These are phyloP conservation scores for Triticum timopheevii DNA, from an alignment of 176 grass and related monocot species.

Conservation along the genomic window DNA sequence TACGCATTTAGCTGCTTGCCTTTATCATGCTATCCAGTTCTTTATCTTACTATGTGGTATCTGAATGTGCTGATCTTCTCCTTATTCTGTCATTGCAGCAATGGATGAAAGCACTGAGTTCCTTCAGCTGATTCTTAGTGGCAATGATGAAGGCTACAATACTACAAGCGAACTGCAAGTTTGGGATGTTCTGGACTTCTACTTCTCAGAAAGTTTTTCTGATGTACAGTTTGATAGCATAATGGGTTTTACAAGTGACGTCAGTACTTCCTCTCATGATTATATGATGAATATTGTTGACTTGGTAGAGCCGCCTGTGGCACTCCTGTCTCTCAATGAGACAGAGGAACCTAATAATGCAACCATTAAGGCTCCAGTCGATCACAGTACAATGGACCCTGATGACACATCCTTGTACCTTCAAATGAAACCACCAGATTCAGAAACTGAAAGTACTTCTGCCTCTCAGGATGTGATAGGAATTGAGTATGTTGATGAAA, in stretches of 20 bases:
- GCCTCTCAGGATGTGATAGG: slow-evolving; percentile 33
- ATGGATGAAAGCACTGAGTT: slow-evolving; percentile 54
- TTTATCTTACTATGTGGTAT: slow-evolving; percentile 17
- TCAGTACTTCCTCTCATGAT: slow-evolving; percentile 46
- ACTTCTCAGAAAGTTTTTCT: slow-evolving; percentile 67
- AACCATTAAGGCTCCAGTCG: slow-evolving; percentile 15
- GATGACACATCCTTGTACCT: slow-evolving; percentile 84
- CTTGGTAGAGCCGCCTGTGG: slow-evolving; percentile 66
- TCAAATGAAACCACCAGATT: slow-evolving; percentile 48
- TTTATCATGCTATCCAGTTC: slow-evolving; percentile 11
- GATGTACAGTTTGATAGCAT: slow-evolving; percentile 70
- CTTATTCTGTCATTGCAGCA: slow-evolving; percentile 42
- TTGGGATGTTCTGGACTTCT: slow-evolving; percentile 78
- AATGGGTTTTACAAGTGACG: slow-evolving; percentile 83
- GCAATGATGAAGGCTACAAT: slow-evolving; percentile 66
- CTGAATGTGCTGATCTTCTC: slow-evolving; percentile 22
- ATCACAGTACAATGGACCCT: slow-evolving; percentile 30
- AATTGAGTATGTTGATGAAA: slow-evolving; percentile 62
- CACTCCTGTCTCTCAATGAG: slow-evolving; percentile 64
- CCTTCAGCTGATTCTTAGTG: slow-evolving; percentile 71
- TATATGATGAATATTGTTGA: slow-evolving; percentile 55
- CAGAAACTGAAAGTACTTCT: slow-evolving; percentile 50
- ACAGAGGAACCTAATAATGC: slow-evolving; percentile 32
- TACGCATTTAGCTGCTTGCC: background rate
- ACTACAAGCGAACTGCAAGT: slow-evolving; percentile 57